phyloP scores from a whole-genome alignment of 2,329 filamentous ascomycete species.

The Sclerotinia borealis region DNA sequence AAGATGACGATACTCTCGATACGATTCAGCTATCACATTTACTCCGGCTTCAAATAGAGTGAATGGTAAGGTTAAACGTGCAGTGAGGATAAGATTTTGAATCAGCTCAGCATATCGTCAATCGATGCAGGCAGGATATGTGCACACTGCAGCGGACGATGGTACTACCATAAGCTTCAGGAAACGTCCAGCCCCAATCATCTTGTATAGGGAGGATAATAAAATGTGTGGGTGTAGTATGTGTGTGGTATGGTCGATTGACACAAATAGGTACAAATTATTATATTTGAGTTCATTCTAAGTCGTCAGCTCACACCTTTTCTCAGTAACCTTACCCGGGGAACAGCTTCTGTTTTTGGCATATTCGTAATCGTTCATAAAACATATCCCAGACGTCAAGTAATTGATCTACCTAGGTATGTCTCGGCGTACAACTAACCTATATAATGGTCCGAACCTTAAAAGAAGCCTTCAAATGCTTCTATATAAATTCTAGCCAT shows the following conservation, averaged over 20 bases:
- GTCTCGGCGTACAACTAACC: not conserved
- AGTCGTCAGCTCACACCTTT: not conserved
- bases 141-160: constrained; percentile 2
- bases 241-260: not conserved
- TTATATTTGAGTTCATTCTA: no score
- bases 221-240: not conserved
- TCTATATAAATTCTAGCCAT: not conserved
- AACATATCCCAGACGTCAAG: not conserved
- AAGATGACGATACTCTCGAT: not conserved
- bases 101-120: not conserved
- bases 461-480: constrained; percentile 4
- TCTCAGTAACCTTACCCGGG: not conserved
- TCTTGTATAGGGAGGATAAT: not conserved
- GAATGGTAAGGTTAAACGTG: not conserved
- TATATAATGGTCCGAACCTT: not conserved
- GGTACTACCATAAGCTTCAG: constrained; percentile 5
- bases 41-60: not conserved
- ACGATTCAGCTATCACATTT: not conserved
- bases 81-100: not conserved
- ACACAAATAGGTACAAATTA: constrained; percentile 1
- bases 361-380: not conserved
- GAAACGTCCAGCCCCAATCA: not conserved
- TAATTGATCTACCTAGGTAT: not conserved
- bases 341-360: not conserved
- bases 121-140: not conserved